Base-by-base conservation (phyloP, 1,139 yeast species). In the Saccharomycopsis hybrid region DNA sequence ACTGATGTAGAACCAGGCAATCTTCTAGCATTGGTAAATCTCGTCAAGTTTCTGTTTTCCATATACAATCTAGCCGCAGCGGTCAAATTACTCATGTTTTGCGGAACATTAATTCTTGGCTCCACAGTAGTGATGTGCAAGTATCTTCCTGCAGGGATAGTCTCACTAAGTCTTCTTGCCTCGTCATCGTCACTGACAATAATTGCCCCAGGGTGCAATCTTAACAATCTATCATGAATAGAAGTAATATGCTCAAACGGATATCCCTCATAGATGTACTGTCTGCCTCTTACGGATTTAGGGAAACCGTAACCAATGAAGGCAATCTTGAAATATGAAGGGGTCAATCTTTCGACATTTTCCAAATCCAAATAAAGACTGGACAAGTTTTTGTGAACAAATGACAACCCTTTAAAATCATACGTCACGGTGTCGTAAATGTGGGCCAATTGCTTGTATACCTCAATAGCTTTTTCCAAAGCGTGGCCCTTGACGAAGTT, bases 231-330 rank as follows among this genome's bases (percentile, higher is more conserved):
- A 60, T 83, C 88, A 59, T 85, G 90, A 62, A 88, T 84, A 1
- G 94, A 82, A 4, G 89, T 82, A 51, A 88, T 82, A 64, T 86
- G 94, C 62, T 88, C 96, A 67, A 86, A 88, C 30, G 95, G 90
- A 49, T 81, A 72, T 11, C 96, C 96, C 67, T 88, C 95, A 62
- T 83, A 86, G 51, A 88, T 83, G 62, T 83, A 89, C 55, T 80
- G 81, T 60, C 84, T 79, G 47, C 86, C 85, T 61, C 95, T 73
- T 50, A 85, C 74, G 44, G 89, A 77, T 38, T 72, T 71, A 9
- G 96, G 96, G 73, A 88, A 88, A 2, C 96, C 96, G 49, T 76
- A 78, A 18, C 97, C 97, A 64, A 86, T 77, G 59, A 84, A 86
- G 27, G 86, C 76, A 51, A 88, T 89, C 60, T 85, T 76, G 71